Base-by-base conservation (phyloP, 352 stramenopile species). In the Phytophthora pini region DNA sequence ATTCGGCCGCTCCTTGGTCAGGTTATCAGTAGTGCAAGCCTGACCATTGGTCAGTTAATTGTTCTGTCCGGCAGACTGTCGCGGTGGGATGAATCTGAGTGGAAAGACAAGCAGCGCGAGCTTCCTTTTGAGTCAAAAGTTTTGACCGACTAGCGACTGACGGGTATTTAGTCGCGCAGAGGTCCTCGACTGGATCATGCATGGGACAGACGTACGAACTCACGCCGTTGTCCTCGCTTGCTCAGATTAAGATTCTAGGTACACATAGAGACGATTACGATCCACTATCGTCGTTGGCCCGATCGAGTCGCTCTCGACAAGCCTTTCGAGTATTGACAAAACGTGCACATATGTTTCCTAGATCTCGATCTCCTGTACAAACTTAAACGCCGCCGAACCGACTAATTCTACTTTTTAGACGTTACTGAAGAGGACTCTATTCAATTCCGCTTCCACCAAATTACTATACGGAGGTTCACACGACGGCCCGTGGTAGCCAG, bases 181-280 rank as follows among this genome's bases (percentile, higher is more conserved):
- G 34, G 34, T 40, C 1, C 34, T 40, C 9, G 17, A 20, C 34
- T 40, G 34, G 5, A 40, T 40, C 34, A 40, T 40, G 5, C 36
- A 41, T 43, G 36, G 13, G 36, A 43, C 36, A 43, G 36, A 15
- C 36, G 4, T 22, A 20, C 17, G 17, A 20, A 20, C 17, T 20
- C 17, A 20, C 17, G 15, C 13, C 12, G 36, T 43, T 43, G 36
- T 17, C 36, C 36, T 43, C 36, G 36, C 36, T 43, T 43, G 36
- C 36, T 43, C 36, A 43, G 36, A 43, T 43, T 43, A 43, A 43
- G 36, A 43, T 43, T 41, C 36, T 41, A 41, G 36, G 36, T 43
- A 20, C 36, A 17, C 12, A 43, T 43, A 43, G 36, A 43, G 13
- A 43, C 36, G 36, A 43, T 43, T 20, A 43, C 36, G 15, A 43